Evolutionary conservation across 441 rosid genomes (phyloP), one percentile per base, ranked within the genome.

Genomic region (Capsella rubella): DNA sequence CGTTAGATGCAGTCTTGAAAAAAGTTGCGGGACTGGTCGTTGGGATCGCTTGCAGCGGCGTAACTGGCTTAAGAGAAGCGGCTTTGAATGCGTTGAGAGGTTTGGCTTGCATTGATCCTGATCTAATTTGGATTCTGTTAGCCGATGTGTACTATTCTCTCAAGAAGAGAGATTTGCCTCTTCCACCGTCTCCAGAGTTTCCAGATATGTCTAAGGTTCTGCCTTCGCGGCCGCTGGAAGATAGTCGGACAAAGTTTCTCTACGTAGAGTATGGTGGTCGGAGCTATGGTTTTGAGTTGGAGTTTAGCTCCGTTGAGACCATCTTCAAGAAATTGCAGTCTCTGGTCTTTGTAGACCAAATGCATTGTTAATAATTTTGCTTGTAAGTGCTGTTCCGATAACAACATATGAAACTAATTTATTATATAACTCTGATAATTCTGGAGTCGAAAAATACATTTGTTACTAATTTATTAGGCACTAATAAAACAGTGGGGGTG

Each of bases 41-140:
- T 52, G 99, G 97, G 52, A 86, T 95, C 42, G 98, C 97, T 21
- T 92, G 87, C 60, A 88, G 97, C 13, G 81, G 98, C 11, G 87
- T 92, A 35, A 46, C 78, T 0, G 88, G 95, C 21, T 86, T 95
- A 35, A 87, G 76, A 4, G 92, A 89, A 76, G 87, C 96, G 5
- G 84, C 91, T 11, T 43, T 88, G 64, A 88, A 84, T 69, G 97
- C 99, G 2, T 70, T 95, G 64, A 73, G 53, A 21, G 99, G 93
- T 64, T 92, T 95, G 45, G 92, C 96, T 9, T 80, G 83, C 21
- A 72, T 95, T 5, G 97, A 95, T 80, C 82, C 98, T 21, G 99
- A 95, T 82, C 95, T 95, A 45, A 79, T 95, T 29, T 91, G 99
- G 98, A 84, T 95, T 74, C 92, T 92, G 56, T 71, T 95, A 63